Evolutionary conservation across 805 yeast genomes (phyloP).

Genomic region (Clavispora phyllophila): DNA sequence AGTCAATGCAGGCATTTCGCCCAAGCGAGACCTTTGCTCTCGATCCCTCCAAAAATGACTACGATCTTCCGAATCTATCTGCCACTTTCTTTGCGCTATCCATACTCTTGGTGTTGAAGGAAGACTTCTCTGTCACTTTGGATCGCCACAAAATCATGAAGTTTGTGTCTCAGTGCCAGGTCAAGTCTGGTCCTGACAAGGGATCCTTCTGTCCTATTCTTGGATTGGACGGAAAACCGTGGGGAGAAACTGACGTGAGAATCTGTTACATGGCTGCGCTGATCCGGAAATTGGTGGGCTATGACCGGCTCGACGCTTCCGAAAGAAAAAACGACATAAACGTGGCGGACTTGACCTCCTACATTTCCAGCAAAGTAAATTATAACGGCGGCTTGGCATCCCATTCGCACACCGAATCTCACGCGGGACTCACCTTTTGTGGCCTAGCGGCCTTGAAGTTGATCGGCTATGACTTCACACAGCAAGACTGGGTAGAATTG

Average conservation of each 20-base stretch:
- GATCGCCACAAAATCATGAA: constrained; percentile 46
- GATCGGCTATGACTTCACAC: constrained; percentile 20
- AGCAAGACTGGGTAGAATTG: constrained; percentile 12
- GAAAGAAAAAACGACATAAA: constrained; percentile 39
- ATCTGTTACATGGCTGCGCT: constrained; percentile 70
- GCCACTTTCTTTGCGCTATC: constrained; percentile 75
- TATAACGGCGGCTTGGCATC: constrained; percentile 74
- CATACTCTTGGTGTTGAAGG: constrained; percentile 47
- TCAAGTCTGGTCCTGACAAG: constrained; percentile 19
- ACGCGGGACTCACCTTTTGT: constrained; percentile 85
- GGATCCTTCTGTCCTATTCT: constrained; percentile 36
- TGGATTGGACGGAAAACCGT: constrained; percentile 18
- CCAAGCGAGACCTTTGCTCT: constrained; percentile 48
- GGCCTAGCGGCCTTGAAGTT: constrained; percentile 60
- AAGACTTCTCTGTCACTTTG: constrained; percentile 28
- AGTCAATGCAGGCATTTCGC: constrained; percentile 46
- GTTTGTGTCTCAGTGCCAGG: constrained; percentile 60
- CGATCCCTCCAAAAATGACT: constrained; percentile 18
- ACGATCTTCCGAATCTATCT: constrained; percentile 63
- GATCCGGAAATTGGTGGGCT: constrained; percentile 48
- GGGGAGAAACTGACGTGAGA: constrained; percentile 71
- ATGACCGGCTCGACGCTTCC: constrained; percentile 22
- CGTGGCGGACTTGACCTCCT: constrained; percentile 30
- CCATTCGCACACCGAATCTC: constrained; percentile 53
- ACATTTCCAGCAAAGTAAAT: constrained; percentile 23